Conservation (phyloP, 2,329 filamentous ascomycete species). For the Aspergillus felis region DNA sequence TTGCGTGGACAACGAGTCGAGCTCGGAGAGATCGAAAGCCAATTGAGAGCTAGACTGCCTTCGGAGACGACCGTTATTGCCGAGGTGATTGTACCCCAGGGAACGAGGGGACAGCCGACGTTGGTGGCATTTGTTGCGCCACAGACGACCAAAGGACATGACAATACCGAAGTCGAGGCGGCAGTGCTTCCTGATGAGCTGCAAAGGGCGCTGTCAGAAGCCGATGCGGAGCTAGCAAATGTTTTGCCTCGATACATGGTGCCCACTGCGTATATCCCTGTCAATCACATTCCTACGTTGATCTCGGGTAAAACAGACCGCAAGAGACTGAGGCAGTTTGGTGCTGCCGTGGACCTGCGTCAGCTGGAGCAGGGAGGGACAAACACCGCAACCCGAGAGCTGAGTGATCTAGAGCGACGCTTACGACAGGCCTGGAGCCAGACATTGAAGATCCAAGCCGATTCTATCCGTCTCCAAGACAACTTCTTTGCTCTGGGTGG, state of each 20-base stretch:
- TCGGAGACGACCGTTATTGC: slow-evolving; percentile 40
- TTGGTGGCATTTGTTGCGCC: slow-evolving; percentile 30
- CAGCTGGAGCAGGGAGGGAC: slow-evolving; percentile 22
- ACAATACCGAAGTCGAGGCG: slow-evolving; percentile 12
- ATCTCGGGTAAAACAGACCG: slow-evolving; percentile 45
- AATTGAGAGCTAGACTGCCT: slow-evolving; percentile 27
- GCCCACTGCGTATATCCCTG: slow-evolving; percentile 41
- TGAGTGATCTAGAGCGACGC: slow-evolving; percentile 30
- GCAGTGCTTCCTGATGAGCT: slow-evolving; percentile 16
- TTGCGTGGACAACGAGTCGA: slow-evolving; percentile 43
- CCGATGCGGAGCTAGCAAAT: slow-evolving; percentile 21
- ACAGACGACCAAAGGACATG: slow-evolving; percentile 19
- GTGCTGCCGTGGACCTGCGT: slow-evolving; percentile 30
- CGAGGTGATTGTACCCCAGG: slow-evolving; percentile 45
- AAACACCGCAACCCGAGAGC: slow-evolving; percentile 15
- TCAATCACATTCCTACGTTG: slow-evolving; percentile 40
- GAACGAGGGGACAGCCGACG: slow-evolving; percentile 23
- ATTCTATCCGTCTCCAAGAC: slow-evolving; percentile 33
- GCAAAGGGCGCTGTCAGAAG: slow-evolving; percentile 13
- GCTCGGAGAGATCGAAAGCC: slow-evolving; percentile 40
- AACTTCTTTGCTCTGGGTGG: slow-evolving; percentile 38
- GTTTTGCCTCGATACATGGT: slow-evolving; percentile 32
- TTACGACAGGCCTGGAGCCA: slow-evolving; percentile 34
- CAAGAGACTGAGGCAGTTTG: slow-evolving; percentile 35
- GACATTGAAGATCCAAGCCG: slow-evolving; percentile 25